These are phyloP conservation scores for Sugiyamaella qingdaonensis DNA, from an alignment of 805 yeast species.

Conservation along the genomic window DNA sequence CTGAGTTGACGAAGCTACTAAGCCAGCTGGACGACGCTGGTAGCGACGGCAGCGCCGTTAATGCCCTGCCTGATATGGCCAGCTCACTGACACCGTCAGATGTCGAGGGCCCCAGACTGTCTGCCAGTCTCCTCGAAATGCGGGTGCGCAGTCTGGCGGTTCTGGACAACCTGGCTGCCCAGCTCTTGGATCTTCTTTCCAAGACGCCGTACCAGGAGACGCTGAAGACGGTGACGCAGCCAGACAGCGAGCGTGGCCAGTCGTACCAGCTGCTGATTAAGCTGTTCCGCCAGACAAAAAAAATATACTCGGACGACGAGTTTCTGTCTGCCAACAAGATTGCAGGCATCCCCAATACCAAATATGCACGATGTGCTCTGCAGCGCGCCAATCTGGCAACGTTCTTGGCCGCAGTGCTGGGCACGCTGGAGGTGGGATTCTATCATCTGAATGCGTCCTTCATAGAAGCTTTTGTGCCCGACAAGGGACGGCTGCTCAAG, in stretches of 20 bases:
- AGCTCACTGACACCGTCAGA: neutral
- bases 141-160: conserved; percentile 47
- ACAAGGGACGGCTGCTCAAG: conserved; percentile 59
- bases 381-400: conserved; percentile 86
- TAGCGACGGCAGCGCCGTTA: neutral
- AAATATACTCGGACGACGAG: conserved; percentile 65
- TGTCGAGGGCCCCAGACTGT: neutral
- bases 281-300: conserved; percentile 71
- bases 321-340: conserved; percentile 65
- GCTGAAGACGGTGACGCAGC: conserved; percentile 60
- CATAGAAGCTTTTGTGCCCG: conserved; percentile 82
- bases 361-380: conserved; percentile 51
- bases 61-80: neutral
- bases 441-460: conserved; percentile 80
- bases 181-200: conserved; percentile 63
- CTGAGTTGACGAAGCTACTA: neutral
- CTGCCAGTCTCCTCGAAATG: neutral
- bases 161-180: conserved; percentile 77
- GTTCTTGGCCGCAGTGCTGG: conserved; percentile 80
- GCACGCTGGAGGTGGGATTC: conserved; percentile 82
- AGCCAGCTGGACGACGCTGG: neutral
- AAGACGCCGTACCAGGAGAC: conserved; percentile 73
- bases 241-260: conserved; percentile 58
- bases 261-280: conserved; percentile 64
- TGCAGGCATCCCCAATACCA: conserved; percentile 8